Evolutionary conservation across 2,329 filamentous ascomycete genomes (phyloP), one percentile per base, ranked within the genome.

Genomic region (Clonostachys chloroleuca): DNA sequence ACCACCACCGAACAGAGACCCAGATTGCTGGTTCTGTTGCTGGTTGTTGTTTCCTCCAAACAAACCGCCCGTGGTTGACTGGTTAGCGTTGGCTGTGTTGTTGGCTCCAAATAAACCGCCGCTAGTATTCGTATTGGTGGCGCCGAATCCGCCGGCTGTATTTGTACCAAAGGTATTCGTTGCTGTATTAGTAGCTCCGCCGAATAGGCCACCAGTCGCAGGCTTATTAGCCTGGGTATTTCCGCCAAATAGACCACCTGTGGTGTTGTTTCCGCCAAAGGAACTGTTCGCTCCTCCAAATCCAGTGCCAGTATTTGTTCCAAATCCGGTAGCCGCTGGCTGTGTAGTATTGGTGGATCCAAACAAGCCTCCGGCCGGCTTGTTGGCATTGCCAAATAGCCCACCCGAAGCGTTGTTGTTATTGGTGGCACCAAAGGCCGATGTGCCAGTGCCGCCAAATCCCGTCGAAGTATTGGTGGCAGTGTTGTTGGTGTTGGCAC

Each of bases 1-100:
- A 4, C 44, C 43, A 33, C 58, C 57, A 14, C 80, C 78, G 50
- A 86, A 85, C 14, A 83, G 60, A 34, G 79, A 68, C 24, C 70
- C 69, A 12, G 71, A 45, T 24, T 47, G 44, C 20, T 47, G 45
- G 16, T 34, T 41, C 37, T 46, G 57, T 52, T 64, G 65, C 43
- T 47, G 44, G 30, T 66, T 62, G 45, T 64, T 61, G 43, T 63
- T 66, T 33, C 52, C 50, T 4, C 79, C 79, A 48, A 84, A 84
- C 6, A 82, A 62, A 2, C 77, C 70, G 6, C 68, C 69, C 18
- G 68, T 58, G 34, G 67, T 59, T 33, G 64, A 50, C 42, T 65
- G 64, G 24, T 50, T 43, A 62, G 54, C 41, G 61, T 56, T 12
- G 34, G 45, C 24, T 30, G 46, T 35, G 33, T 42, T 43, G 51